These are phyloP conservation scores for Suhomyces prunicola DNA, from an alignment of 805 yeast genomes.

Conservation along the genomic window DNA sequence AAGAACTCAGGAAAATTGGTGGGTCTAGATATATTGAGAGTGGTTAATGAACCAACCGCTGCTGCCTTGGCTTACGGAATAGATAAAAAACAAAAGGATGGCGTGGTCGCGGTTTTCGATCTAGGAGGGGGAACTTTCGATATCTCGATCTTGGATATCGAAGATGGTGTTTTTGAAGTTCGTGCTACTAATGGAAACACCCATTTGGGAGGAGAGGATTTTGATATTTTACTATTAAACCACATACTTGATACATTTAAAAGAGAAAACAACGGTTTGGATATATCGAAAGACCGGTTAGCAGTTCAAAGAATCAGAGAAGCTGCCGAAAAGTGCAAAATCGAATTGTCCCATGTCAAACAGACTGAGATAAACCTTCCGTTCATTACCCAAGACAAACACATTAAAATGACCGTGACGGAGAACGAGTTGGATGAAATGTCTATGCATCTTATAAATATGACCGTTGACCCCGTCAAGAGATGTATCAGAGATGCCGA, in stretches of 20 bases:
- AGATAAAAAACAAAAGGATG: constrained; percentile 50
- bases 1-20: constrained; percentile 72
- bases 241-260: constrained; percentile 59
- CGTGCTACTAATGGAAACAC: constrained; percentile 83
- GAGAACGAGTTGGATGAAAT: constrained; percentile 67
- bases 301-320: constrained; percentile 76
- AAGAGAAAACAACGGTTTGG: constrained; percentile 46
- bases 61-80: constrained; percentile 83
- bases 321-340: constrained; percentile 75
- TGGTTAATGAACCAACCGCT: constrained; percentile 81
- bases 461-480: constrained; percentile 70
- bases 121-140: constrained; percentile 87
- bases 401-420: constrained; percentile 54
- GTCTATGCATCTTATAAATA: constrained; percentile 62
- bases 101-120: constrained; percentile 62
- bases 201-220: constrained; percentile 84
- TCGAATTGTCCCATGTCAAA: constrained; percentile 65
- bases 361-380: constrained; percentile 67
- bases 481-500: constrained; percentile 75
- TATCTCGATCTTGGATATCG: constrained; percentile 73
- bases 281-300: constrained; percentile 48
- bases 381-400: constrained; percentile 60
- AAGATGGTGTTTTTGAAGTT: constrained; percentile 78
- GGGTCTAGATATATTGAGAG: constrained; percentile 73
- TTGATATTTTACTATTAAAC: constrained; percentile 61